phyloP scores from a whole-genome alignment of 139 green algal species.

The Asterochloris erici region DNA sequence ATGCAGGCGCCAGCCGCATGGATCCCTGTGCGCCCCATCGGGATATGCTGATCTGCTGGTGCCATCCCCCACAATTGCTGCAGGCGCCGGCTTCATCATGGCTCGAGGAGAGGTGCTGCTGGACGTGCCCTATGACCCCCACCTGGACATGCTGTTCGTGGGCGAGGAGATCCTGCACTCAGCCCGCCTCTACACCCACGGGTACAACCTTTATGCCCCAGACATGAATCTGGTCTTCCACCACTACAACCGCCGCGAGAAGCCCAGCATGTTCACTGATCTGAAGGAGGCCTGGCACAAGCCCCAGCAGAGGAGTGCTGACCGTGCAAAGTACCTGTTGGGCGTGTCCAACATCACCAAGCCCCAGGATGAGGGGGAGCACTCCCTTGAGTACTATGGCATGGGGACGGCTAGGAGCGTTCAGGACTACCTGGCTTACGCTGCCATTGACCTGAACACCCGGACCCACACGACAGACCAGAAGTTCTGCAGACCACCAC shows the following conservation, averaged over 20 bases:
- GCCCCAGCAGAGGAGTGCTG: background rate
- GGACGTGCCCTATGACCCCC: conserved; percentile 19
- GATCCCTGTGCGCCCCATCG: background rate
- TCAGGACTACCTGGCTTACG: background rate
- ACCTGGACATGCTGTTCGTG: conserved; percentile 15
- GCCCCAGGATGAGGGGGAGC: background rate
- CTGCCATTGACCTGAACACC: background rate
- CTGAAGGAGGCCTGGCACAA: conserved; percentile 9
- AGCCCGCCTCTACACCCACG: conserved; percentile 14
- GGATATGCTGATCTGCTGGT: too few species aligned
- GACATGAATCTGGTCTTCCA: conserved; percentile 13
- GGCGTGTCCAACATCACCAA: background rate
- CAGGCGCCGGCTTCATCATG: conserved; percentile 6
- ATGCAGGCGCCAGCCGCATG: too few species aligned
- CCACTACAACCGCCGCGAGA: conserved; percentile 9
- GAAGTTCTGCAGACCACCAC: too few species aligned
- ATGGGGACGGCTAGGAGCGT: conserved; percentile 8
- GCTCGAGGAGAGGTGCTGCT: background rate
- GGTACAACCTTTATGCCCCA: conserved; percentile 15
- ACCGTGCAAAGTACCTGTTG: background rate
- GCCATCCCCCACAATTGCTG: too few species aligned
- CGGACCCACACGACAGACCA: too few species aligned
- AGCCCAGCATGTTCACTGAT: conserved; percentile 9
- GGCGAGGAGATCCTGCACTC: conserved; percentile 22
- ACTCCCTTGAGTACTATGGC: conserved; percentile 5